These are phyloP conservation scores for Penicillium sp. DNA, from an alignment of 2,329 filamentous ascomycete genomes.

Conservation along the genomic window DNA sequence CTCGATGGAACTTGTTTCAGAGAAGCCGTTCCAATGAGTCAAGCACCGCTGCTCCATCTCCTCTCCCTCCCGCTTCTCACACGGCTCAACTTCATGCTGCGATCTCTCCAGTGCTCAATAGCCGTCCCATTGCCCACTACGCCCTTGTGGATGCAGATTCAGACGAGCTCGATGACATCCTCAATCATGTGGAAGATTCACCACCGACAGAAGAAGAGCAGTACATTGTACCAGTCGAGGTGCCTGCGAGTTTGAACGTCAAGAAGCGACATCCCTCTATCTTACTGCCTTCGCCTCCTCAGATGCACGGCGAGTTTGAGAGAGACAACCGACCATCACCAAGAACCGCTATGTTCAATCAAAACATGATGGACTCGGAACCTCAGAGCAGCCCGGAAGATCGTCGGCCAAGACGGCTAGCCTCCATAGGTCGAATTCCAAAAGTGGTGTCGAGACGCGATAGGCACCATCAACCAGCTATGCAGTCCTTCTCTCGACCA, in stretches of 20 bases:
- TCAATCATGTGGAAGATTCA: conserved; percentile 44
- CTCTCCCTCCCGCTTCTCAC: conserved; percentile 11
- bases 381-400: conserved; percentile 27
- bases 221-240: conserved; percentile 25
- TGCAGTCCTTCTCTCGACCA: conserved; percentile 83
- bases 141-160: conserved; percentile 57
- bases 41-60: conserved; percentile 31
- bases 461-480: conserved; percentile 67
- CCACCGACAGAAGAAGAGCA: conserved; percentile 45
- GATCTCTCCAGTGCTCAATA: conserved; percentile 42
- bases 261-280: conserved; percentile 43
- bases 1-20: conserved; percentile 64
- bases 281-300: conserved; percentile 49
- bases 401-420: conserved; percentile 65
- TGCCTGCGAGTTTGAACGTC: conserved; percentile 37
- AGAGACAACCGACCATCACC: conserved; percentile 39
- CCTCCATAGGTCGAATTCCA: conserved; percentile 84
- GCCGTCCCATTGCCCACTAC: conserved; percentile 60
- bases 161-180: conserved; percentile 45
- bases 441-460: conserved; percentile 71
- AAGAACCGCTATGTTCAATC: conserved; percentile 41
- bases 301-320: conserved; percentile 38
- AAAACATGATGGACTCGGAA: conserved; percentile 25
- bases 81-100: conserved; percentile 45
- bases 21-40: conserved; percentile 38